These are phyloP conservation scores for Metarhizium brunneum DNA, from an alignment of 2,329 filamentous ascomycete species.

Conservation along the genomic window DNA sequence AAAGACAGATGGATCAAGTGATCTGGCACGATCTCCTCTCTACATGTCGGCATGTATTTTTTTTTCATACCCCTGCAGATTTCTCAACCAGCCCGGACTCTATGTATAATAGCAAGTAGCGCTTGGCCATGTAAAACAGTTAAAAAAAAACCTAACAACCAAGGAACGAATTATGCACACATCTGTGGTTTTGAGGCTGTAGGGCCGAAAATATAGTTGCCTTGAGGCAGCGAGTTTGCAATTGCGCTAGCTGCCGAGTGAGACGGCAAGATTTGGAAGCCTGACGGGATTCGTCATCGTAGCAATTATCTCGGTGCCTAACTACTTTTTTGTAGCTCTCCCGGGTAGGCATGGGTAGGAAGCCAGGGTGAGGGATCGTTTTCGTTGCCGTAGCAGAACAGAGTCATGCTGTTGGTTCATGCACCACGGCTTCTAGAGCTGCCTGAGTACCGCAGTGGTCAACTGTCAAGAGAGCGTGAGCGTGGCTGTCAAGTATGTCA, in stretches of 20 bases:
- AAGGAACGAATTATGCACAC: neutral
- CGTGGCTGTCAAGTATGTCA: too few relatives aligned
- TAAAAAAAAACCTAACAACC: constrained; percentile 10
- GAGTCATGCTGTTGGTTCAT: too few relatives aligned
- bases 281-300: neutral
- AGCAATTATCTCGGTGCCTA: too few relatives aligned
- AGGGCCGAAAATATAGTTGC: neutral
- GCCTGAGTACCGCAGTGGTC: too few relatives aligned
- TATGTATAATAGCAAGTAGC: constrained; percentile 23
- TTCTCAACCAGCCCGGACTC: constrained; percentile 17
- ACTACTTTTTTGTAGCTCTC: too few relatives aligned
- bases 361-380: too few relatives aligned
- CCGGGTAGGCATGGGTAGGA: too few relatives aligned
- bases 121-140: constrained; percentile 19
- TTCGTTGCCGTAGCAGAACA: too few relatives aligned
- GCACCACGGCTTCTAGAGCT: too few relatives aligned
- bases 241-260: neutral
- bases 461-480: too few relatives aligned
- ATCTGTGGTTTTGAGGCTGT: neutral
- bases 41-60: constrained; percentile 13
- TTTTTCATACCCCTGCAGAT: constrained; percentile 18
- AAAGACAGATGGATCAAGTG: constrained; percentile 18
- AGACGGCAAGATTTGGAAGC: neutral
- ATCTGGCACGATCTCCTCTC: constrained; percentile 25
- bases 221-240: neutral